Evolutionary conservation across 179 eudicot genomes (phyloP).

Genomic region (Beta macrorhiza): DNA sequence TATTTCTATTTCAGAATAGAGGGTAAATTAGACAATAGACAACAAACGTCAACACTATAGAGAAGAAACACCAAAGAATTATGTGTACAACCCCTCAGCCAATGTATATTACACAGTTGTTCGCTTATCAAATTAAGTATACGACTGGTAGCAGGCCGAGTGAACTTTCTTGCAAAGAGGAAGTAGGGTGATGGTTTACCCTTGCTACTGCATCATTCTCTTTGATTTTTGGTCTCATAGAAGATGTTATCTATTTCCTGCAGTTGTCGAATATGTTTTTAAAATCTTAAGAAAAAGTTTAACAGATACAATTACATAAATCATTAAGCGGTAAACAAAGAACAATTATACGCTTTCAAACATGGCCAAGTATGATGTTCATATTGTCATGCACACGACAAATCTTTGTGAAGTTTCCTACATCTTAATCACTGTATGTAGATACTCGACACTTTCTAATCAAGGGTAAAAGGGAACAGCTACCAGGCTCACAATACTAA

Average conservation of each 20-base stretch:
- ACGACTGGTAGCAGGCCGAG: constrained; percentile 82
- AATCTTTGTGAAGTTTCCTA: background rate
- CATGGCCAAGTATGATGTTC: background rate
- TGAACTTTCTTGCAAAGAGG: constrained; percentile 91
- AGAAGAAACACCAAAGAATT: background rate
- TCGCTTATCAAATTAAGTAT: constrained; percentile 65
- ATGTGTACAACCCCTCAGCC: background rate
- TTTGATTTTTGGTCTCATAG: constrained; percentile 79
- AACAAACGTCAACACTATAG: background rate
- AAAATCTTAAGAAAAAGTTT: background rate
- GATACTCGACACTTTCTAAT: background rate
- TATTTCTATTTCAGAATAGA: background rate
- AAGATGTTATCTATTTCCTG: constrained; percentile 82
- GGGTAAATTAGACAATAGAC: background rate
- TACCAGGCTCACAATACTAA: background rate
- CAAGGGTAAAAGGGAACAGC: background rate
- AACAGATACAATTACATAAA: background rate
- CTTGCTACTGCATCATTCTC: constrained; percentile 95
- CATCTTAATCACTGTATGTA: background rate
- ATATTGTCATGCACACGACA: background rate
- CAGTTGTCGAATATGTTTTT: background rate
- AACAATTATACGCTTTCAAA: background rate
- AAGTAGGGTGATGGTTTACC: constrained; percentile 82
- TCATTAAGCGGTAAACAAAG: background rate
- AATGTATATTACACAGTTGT: background rate